Percentiles rank a stretch among this genome's conserved stretches.
These are phyloP conservation scores for Puccinia polysora DNA, from an alignment of 1,284 basidiomycete species.

Conservation along the genomic window DNA sequence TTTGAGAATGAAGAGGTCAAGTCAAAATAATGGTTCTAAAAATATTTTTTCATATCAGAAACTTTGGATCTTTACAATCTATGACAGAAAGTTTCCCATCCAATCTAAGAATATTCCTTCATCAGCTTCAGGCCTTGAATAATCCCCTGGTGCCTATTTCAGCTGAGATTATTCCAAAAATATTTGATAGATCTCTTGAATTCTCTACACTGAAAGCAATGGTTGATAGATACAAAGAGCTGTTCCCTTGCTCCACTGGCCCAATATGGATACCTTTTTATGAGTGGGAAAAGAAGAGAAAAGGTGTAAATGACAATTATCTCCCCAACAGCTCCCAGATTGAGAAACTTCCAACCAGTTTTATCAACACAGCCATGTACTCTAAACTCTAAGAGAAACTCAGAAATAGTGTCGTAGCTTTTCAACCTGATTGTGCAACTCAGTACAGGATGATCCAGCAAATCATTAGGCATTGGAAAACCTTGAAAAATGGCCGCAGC, in stretches of 20 bases:
- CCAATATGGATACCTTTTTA: background rate
- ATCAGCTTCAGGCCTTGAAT: background rate
- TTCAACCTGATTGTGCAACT: background rate
- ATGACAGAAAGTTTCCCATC: conserved; percentile 9
- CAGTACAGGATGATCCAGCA: conserved; percentile 11
- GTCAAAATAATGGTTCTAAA: conserved; percentile 27
- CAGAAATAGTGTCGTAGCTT: conserved; percentile 21
- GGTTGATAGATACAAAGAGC: conserved; percentile 14
- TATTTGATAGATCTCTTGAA: background rate
- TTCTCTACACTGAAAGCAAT: background rate
- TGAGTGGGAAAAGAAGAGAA: conserved; percentile 1
- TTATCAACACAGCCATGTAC: background rate
- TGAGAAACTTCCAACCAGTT: background rate
- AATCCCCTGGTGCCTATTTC: background rate
- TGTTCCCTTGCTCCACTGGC: background rate
- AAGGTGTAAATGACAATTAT: background rate
- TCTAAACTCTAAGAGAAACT: conserved; percentile 5
- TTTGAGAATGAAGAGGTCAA: conserved; percentile 14
- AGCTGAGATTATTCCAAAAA: conserved; percentile 6
- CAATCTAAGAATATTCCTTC: background rate
- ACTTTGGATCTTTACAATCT: background rate
- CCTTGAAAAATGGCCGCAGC: background rate
- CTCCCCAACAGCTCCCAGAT: background rate
- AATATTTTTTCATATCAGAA: conserved; percentile 17
- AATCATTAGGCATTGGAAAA: conserved; percentile 5